Conservation (phyloP, 1,284 basidiomycete genomes). For the Fomes fomentarius region DNA sequence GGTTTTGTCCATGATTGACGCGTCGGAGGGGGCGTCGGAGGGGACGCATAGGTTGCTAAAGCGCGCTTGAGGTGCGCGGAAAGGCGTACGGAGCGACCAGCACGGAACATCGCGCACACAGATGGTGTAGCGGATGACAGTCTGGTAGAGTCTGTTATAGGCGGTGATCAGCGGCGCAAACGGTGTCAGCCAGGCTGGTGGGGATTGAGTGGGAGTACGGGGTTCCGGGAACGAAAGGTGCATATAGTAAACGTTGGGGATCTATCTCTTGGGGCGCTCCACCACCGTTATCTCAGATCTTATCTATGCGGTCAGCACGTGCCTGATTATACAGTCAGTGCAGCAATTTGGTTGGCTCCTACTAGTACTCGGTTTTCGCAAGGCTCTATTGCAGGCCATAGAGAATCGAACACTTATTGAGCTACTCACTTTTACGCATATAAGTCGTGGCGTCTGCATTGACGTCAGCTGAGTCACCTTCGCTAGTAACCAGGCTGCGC, state of each 20-base stretch:
- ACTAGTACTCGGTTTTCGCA: too few relatives aligned
- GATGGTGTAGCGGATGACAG: background rate
- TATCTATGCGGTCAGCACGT: background rate
- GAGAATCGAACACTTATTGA: too few relatives aligned
- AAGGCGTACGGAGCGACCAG: constrained; percentile 22
- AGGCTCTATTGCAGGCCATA: too few relatives aligned
- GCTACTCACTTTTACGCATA: too few relatives aligned
- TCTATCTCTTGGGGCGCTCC: constrained; percentile 1
- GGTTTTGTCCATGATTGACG: constrained; percentile 66
- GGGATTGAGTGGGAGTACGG: constrained; percentile 31
- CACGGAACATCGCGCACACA: constrained; percentile 33
- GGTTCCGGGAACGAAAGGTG: constrained; percentile 6
- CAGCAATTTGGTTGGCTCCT: too few relatives aligned
- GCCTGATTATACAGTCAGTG: too few relatives aligned
- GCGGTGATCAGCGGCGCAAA: background rate
- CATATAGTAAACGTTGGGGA: constrained; percentile 21
- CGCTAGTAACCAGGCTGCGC: too few relatives aligned
- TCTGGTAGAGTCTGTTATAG: constrained; percentile 4
- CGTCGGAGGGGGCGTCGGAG: constrained; percentile 35
- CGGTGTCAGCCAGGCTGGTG: constrained; percentile 10
- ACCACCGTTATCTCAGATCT: background rate
- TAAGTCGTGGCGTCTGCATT: too few relatives aligned
- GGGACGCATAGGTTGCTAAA: constrained; percentile 64
- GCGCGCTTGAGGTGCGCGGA: constrained; percentile 41
- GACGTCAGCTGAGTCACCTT: too few relatives aligned